Evolutionary conservation across 2,329 filamentous ascomycete species (phyloP).

Genomic region (Pseudogymnoascus sp.): DNA sequence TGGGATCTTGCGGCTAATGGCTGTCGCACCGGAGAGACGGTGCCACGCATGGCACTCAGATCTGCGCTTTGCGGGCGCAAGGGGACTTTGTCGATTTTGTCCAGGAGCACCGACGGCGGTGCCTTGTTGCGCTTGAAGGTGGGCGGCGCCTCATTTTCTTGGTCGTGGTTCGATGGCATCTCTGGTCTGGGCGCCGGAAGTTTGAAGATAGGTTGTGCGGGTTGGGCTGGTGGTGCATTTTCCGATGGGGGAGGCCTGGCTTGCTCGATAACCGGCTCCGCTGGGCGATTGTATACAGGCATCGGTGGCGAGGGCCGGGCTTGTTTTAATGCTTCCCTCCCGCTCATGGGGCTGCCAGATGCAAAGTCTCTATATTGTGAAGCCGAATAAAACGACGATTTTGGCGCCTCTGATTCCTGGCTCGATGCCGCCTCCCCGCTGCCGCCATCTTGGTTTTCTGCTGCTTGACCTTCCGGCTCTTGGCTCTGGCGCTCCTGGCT

Average conservation of each 20-base stretch:
- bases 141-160: conserved; percentile 74
- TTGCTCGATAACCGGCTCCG: conserved; percentile 19
- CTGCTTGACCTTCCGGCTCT: conserved; percentile 22
- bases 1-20: conserved; percentile 45
- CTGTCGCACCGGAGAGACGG: conserved; percentile 47
- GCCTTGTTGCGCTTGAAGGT: conserved; percentile 49
- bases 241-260: conserved; percentile 35
- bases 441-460: conserved; percentile 27
- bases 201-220: conserved; percentile 47
- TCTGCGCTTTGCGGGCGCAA: conserved; percentile 42
- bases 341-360: conserved; percentile 45
- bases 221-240: conserved; percentile 33
- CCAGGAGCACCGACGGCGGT: conserved; percentile 20
- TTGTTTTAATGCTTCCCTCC: background rate
- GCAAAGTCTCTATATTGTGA: conserved; percentile 26
- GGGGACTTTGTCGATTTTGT: conserved; percentile 39
- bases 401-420: conserved; percentile 23
- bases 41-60: conserved; percentile 27
- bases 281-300: background rate
- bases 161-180: conserved; percentile 59
- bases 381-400: conserved; percentile 27
- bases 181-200: conserved; percentile 47
- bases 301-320: background rate
- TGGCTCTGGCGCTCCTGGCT: conserved; percentile 18
- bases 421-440: conserved; percentile 18